phyloP scores from a whole-genome alignment of 2,329 filamentous ascomycete genomes.

The Exophiala calicioides region DNA sequence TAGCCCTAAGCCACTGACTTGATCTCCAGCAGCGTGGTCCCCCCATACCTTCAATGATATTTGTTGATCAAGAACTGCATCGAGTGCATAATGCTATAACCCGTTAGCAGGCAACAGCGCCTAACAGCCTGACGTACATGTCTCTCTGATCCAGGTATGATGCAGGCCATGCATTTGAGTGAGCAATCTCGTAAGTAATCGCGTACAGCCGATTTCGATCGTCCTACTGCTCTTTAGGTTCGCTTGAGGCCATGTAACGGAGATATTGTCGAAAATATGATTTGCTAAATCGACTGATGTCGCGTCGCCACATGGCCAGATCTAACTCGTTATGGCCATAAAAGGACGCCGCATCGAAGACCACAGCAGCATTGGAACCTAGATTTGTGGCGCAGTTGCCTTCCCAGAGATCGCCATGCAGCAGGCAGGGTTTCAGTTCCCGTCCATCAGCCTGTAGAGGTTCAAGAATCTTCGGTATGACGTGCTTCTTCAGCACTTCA shows the following conservation, averaged over 20 bases:
- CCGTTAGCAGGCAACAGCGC: too few species aligned
- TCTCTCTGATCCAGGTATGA: too few species aligned
- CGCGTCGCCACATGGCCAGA: constrained; percentile 21
- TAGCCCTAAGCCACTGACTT: too few species aligned
- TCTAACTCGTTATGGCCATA: constrained; percentile 45
- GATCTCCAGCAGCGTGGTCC: too few species aligned
- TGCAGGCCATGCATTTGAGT: constrained; percentile 18
- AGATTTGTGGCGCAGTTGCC: constrained; percentile 40
- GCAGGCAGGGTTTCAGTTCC: constrained; percentile 35
- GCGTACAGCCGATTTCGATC: constrained; percentile 27
- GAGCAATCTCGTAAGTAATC: constrained; percentile 20
- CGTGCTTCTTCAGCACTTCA: constrained; percentile 26
- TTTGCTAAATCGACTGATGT: constrained; percentile 18
- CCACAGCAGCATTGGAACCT: constrained; percentile 33
- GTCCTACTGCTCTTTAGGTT: constrained; percentile 25
- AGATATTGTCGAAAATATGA: constrained; percentile 16
- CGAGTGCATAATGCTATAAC: too few species aligned
- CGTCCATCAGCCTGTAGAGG: constrained; percentile 32
- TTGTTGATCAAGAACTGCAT: too few species aligned
- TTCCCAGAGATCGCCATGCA: constrained; percentile 48
- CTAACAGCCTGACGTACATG: too few species aligned
- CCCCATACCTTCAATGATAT: too few species aligned
- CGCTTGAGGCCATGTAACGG: constrained; percentile 18
- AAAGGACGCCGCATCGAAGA: constrained; percentile 42
- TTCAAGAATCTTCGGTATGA: constrained; percentile 38